Conservation (phyloP, 805 yeast species). For the Candida vaughaniae region DNA sequence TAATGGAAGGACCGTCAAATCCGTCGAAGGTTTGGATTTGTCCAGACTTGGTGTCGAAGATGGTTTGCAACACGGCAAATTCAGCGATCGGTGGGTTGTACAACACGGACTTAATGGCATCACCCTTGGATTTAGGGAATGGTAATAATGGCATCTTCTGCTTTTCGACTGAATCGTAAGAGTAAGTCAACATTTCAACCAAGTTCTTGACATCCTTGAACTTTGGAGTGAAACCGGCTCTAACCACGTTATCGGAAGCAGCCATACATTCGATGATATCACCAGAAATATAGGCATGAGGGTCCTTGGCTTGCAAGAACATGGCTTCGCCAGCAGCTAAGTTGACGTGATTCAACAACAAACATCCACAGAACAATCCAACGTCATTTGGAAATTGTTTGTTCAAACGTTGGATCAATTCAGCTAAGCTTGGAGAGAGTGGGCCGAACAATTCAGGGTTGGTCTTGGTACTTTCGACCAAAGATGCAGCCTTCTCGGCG, state of each 20-base stretch:
- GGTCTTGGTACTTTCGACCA: conserved; percentile 62
- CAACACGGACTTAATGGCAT: conserved; percentile 56
- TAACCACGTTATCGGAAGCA: conserved; percentile 95
- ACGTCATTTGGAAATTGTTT: conserved; percentile 90
- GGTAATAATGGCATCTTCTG: conserved; percentile 79
- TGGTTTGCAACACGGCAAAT: conserved; percentile 87
- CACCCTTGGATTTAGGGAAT: conserved; percentile 63
- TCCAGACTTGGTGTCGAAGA: conserved; percentile 47
- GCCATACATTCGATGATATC: conserved; percentile 99
- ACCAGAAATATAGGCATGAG: conserved; percentile 96
- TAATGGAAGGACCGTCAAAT: conserved; percentile 83
- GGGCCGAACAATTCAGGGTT: conserved; percentile 59
- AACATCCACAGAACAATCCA: conserved; percentile 94
- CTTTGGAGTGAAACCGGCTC: conserved; percentile 99
- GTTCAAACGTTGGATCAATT: conserved; percentile 72
- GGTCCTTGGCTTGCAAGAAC: conserved; percentile 94
- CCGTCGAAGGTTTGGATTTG: conserved; percentile 56
- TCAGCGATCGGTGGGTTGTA: conserved; percentile 97
- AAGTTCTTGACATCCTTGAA: conserved; percentile 92
- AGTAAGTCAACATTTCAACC: conserved; percentile 87
- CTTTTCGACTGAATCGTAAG: conserved; percentile 84
- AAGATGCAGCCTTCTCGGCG: conserved; percentile 53
- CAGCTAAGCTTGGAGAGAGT: conserved; percentile 54
- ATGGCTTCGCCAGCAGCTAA: conserved; percentile 91
- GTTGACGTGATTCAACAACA: conserved; percentile 83